Conservation (phyloP, 768 basidiomycete species). For the Boletales sp. region DNA sequence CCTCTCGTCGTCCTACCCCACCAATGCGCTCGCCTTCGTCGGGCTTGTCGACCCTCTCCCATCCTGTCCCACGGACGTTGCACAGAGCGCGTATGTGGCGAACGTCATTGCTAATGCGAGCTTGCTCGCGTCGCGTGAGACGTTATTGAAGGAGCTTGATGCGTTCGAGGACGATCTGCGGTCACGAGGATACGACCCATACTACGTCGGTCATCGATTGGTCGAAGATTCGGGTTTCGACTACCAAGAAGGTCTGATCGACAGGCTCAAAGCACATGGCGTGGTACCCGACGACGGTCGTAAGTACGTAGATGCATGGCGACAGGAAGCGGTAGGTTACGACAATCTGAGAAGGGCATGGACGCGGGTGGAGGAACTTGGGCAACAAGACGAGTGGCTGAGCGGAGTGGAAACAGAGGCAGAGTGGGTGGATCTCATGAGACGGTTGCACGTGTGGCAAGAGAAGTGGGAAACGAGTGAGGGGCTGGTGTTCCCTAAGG, state of each 20-base stretch:
- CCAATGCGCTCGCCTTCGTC: slow-evolving; percentile 52
- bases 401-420: slow-evolving; percentile 47
- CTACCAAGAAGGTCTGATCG: slow-evolving; percentile 37
- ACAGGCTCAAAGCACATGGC: slow-evolving; percentile 14
- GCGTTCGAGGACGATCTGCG: slow-evolving; percentile 28
- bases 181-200: slow-evolving; percentile 42
- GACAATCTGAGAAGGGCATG: slow-evolving; percentile 39
- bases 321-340: slow-evolving; percentile 35
- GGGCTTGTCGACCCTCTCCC: slow-evolving; percentile 47
- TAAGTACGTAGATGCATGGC: slow-evolving; percentile 50
- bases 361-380: slow-evolving; percentile 42
- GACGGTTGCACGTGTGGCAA: slow-evolving; percentile 46
- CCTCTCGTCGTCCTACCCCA: slow-evolving; percentile 42
- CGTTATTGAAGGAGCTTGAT: not conserved
- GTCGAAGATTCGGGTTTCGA: slow-evolving; percentile 25
- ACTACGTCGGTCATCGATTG: slow-evolving; percentile 41
- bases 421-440: slow-evolving; percentile 50
- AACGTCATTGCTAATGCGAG: slow-evolving; percentile 42
- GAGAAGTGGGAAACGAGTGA: slow-evolving; percentile 46
- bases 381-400: slow-evolving; percentile 41
- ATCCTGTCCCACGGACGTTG: slow-evolving; percentile 33
- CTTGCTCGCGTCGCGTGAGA: slow-evolving; percentile 38
- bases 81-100: slow-evolving; percentile 44
- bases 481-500: slow-evolving; percentile 12
- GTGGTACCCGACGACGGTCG: slow-evolving; percentile 27